Evolutionary conservation across 352 stramenopile genomes (phyloP).

Genomic region (Phytopythium montanum): DNA sequence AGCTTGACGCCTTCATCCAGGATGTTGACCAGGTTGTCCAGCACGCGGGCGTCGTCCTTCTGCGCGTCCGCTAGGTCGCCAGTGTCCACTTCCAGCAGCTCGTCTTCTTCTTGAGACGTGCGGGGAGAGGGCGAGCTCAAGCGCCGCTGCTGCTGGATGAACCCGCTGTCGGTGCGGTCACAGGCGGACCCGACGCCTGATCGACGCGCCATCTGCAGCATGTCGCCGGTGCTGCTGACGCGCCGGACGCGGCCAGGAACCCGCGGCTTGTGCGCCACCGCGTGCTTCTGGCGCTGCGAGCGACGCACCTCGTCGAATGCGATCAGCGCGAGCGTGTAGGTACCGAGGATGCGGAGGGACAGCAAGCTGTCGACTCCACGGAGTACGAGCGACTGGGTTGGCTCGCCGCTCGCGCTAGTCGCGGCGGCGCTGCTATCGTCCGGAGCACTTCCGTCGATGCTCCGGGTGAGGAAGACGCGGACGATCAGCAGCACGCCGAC

Average conservation of each 20-base stretch:
- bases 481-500: constrained; percentile 30
- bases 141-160: background rate
- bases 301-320: constrained; percentile 44
- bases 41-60: constrained; percentile 23
- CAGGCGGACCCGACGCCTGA: background rate
- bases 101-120: constrained; percentile 42
- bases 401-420: constrained; percentile 3
- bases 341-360: constrained; percentile 43
- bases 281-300: constrained; percentile 16
- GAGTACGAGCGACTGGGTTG: constrained; percentile 26
- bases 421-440: constrained; percentile 3
- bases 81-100: constrained; percentile 50
- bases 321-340: constrained; percentile 47
- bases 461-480: constrained; percentile 33
- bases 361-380: constrained; percentile 40
- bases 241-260: background rate
- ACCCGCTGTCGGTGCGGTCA: background rate
- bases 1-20: constrained; percentile 26
- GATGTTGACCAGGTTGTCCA: constrained; percentile 49
- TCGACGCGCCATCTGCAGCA: background rate
- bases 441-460: constrained; percentile 19
- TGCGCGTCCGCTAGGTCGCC: constrained; percentile 38
- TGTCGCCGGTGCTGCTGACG: background rate
- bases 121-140: constrained; percentile 16
- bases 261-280: constrained; percentile 8